Evolutionary conservation across 2,329 filamentous ascomycete genomes (phyloP), one percentile per base, ranked within the genome.

Genomic region (Ceratocystis albifundus): DNA sequence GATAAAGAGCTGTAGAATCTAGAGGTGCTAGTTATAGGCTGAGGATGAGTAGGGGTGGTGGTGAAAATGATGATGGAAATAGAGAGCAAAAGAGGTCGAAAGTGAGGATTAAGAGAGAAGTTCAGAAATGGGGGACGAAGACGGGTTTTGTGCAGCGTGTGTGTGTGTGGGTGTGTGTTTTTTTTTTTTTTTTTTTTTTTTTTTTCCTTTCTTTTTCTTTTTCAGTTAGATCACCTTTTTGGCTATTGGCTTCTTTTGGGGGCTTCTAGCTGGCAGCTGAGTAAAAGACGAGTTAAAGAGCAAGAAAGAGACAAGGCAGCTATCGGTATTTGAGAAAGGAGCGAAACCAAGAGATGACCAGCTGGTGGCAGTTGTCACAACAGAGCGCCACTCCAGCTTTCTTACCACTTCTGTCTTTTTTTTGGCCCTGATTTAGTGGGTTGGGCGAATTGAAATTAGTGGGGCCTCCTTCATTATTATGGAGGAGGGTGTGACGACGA

Each of bases 271-370:
- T n/a, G 15, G 22, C 28, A 59, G 55, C 55, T 59, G 7, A 25
- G 55, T 41, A 41, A 20, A 62, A 55, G 62, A 63, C 44, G 66
- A 53, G 63, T 67, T 48, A 63, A 28, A 68, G 61, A 62, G 48
- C 10, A 65, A 61, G 57, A 61, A 67, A 62, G 64, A 44, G 46
- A 55, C 45, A 67, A 65, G 64, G 61, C 28, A 48, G 61, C 41
- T 46, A 48, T 45, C 41, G 61, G 61, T 62, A 62, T 28, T 59
- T 59, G 55, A 59, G 55, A 36, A 30, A 59, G 55, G 55, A 30
- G 30, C 15, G 28, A 36, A n/a, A 59, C 55, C 22, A 36, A n/a
- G 15, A 36, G 10, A 10, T 20, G 0, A 30, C 17, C 55, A 59
- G 15, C 15, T 36, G 55, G 5, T 10, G 55, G 3, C 55, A 59